Evolutionary conservation across 331 rosid species (phyloP), one percentile per base, ranked within the genome.

Genomic region (Spiraea crenata): DNA sequence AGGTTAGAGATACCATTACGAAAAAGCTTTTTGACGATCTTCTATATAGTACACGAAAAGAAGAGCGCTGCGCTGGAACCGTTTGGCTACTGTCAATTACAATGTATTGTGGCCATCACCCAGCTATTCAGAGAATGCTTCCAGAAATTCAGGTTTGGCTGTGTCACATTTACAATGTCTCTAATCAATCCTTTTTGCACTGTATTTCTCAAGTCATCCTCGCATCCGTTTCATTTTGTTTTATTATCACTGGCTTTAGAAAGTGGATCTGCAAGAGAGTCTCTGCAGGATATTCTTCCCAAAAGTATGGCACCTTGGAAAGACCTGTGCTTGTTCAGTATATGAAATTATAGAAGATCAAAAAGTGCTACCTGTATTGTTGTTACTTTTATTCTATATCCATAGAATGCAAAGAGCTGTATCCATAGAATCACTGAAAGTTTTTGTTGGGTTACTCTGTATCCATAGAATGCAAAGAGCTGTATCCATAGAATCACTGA

Each of bases 41-140:
- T 76, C 79, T 93, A 69, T 93, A 86, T 82, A 93, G 99, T 72
- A 84, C 85, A 77, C 85, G 97, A 83, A 93, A 93, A 84, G 99
- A 93, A 80, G 99, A 93, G 77, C 89, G 99, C 64, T 93, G 99
- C 87, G 88, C 95, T 7, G 99, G 99, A 83, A 82, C 97, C 51
- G 99, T 93, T 72, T 93, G 96, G 97, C 84, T 93, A n/a, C 82
- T 91, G 67, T 93, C 99, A 76, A 89, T 93, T 74, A 82, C 91
- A 68, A 93, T 89, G 90, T 91, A 93, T 78, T 89, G 97, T 52
- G 95, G 99, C 57, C 86, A 79, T 77, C 95, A 89, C 65, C 89
- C 91, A 67, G 79, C 84, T 70, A 79, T 89, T 69, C 97, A 91
- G 82, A 64, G 75, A 74, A 91, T 89, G 87, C 97, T 93, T 83